A percentile compares a stretch with the other conserved stretches of the same genome.
Evolutionary conservation across 768 basidiomycete genomes (phyloP).

Genomic region (Daedaleopsis nitida): DNA sequence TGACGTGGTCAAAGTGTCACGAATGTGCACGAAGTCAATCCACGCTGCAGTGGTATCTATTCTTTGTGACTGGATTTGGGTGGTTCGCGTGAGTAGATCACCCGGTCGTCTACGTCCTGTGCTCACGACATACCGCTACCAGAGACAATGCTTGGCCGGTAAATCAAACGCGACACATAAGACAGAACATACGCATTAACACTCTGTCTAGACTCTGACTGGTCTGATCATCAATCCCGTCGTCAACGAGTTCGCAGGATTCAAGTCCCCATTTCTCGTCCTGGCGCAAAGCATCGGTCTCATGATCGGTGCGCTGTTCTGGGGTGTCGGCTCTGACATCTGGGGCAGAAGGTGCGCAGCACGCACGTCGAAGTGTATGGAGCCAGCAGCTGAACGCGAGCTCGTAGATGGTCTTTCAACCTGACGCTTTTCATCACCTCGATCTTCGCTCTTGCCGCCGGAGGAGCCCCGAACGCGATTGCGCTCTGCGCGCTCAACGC

Average conservation of each 20-base stretch:
- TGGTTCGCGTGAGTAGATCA: conserved; percentile 63
- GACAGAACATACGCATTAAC: background rate
- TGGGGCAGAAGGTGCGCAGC: conserved; percentile 63
- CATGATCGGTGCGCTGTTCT: conserved; percentile 67
- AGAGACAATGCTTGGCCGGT: conserved; percentile 78
- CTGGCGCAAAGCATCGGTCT: conserved; percentile 75
- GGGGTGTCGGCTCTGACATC: conserved; percentile 68
- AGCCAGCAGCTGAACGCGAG: background rate
- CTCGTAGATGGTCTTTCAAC: conserved; percentile 60
- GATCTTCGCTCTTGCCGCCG: conserved; percentile 64
- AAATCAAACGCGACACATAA: conserved; percentile 19
- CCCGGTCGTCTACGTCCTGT: background rate
- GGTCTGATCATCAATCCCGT: conserved; percentile 69
- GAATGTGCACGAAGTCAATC: background rate
- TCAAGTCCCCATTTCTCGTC: conserved; percentile 60
- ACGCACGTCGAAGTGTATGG: background rate
- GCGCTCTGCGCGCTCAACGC: conserved; percentile 54
- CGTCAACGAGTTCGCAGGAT: conserved; percentile 59
- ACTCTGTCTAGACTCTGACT: conserved; percentile 53
- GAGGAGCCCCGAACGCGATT: conserved; percentile 54
- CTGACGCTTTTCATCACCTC: conserved; percentile 66
- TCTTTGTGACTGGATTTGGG: conserved; percentile 68
- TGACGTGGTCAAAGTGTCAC: background rate
- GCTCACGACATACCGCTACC: background rate
- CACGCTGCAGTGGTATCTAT: conserved; percentile 47